Base-by-base conservation (phyloP, 1,284 basidiomycete genomes). In the Ganoderma multipileum region DNA sequence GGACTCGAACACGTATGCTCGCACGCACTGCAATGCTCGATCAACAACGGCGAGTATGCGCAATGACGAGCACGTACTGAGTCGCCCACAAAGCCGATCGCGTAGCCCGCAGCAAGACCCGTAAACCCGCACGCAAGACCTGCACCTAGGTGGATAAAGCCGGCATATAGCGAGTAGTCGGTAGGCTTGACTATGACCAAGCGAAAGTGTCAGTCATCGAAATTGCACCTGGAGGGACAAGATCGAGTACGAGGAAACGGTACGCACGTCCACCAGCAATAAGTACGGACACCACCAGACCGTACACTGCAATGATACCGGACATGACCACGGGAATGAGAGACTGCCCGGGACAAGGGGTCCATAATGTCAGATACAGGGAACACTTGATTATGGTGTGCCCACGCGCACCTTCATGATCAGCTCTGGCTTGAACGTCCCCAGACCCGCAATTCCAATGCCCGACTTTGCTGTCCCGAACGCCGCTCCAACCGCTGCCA, bases 401-500 rank as follows among this genome's bases (percentile, higher is more conserved):
- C 23, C 11, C 14, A 39, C 26, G 28, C 58, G 76, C 75, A 92
- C 95, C 89, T 95, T 99, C 97, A 99, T 99, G 80, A 99, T 94
- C 72, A 99, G 87, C 76, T 99, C 97, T 68, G 97, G 97, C 78
- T 88, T 94, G 82, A 99, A 96, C 68, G 93, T 92, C 74, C 97
- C 97, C 73, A 99, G 84, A 62, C 97, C 98, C 69, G 97, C 93
- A 79, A 99, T 99, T 65, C 97, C 98, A 76, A 99, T 98, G 60
- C 98, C 98, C 60, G 97, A 89, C 83, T 99, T 99, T 61, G 97
- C 91, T 0, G 98, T 99, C 55, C 98, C 98, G 81, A 95, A 97
- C 23, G 97, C 97, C 71, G 97, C 97, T 73, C 98, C 97, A 58
- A 98, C 85, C 73, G 97, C 92, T 94, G 16, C 18, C 18, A 16